These are phyloP conservation scores for Conticribra guillardii DNA, from an alignment of 108 stramenopile genomes.

Conservation along the genomic window DNA sequence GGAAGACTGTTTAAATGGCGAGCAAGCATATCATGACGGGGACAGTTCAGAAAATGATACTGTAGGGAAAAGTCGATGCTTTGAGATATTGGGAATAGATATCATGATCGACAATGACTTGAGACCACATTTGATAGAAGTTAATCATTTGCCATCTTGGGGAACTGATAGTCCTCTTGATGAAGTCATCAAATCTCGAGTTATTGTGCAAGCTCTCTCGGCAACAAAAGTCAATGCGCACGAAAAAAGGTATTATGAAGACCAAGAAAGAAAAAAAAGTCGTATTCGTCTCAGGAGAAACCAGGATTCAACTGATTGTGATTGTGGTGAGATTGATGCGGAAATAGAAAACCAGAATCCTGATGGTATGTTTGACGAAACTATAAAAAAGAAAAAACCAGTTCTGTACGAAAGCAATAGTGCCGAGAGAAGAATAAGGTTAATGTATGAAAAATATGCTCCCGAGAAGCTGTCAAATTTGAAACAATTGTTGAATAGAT, in stretches of 20 bases:
- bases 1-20: no score
- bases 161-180: slow-evolving; percentile 56
- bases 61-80: slow-evolving; percentile 42
- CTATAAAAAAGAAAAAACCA: slow-evolving; percentile 4
- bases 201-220: slow-evolving; percentile 47
- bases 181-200: slow-evolving; percentile 52
- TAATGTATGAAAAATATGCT: slow-evolving; percentile 53
- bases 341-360: slow-evolving; percentile 1
- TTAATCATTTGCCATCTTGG: slow-evolving; percentile 72
- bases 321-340: slow-evolving; percentile 1
- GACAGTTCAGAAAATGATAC: background rate
- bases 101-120: slow-evolving; percentile 83
- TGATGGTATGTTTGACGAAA: background rate
- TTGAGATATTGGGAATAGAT: slow-evolving; percentile 88
- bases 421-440: slow-evolving; percentile 36
- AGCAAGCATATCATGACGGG: no score
- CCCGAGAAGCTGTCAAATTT: slow-evolving; percentile 63
- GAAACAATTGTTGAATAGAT: slow-evolving; percentile 51
- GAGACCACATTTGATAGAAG: slow-evolving; percentile 88
- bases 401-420: slow-evolving; percentile 34
- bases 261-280: slow-evolving; percentile 28
- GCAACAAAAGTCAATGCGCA: slow-evolving; percentile 33
- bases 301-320: background rate
- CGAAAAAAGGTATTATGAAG: slow-evolving; percentile 38
- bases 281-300: slow-evolving; percentile 22